Base-by-base conservation (phyloP, 2,329 filamentous ascomycete genomes). In the Cephalotrichum gorgonifer region DNA sequence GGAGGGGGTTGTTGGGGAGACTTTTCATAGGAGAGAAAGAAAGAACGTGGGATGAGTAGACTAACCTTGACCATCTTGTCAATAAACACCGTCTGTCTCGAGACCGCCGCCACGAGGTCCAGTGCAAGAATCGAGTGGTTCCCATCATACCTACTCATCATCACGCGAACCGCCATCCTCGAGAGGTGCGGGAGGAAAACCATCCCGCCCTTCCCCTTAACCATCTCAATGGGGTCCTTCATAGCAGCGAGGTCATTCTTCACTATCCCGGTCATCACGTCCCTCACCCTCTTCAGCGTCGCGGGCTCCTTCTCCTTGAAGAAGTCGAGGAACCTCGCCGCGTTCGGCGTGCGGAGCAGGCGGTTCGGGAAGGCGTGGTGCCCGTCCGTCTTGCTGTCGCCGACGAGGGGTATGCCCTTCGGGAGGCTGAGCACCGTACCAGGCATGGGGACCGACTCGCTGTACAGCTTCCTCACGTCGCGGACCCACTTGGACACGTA, bases 91-190 rank as follows among this genome's bases (percentile, higher is more conserved):
- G 78, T 75, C 58, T 88, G 84, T 0, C 84, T 71, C 55, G 84
- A 68, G 2, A 86, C 78, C 0, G 82, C 83, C 2, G 80, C 78
- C 4, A 72, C 67, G 2, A 87, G 75, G 52, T 87, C 81, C 1
- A 87, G 68, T 0, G 78, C 76, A 53, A 87, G 86, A 0, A 71
- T 68, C 2, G 75, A 77, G n/a, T 67, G 69, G 58, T 87, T 87
- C 22, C 78, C 73, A 81, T 82, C 85, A 58, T 87, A 88, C 2
- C 78, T 70, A 22, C 73, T 74, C 79, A 88, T 84, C 79, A 85
- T 84, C 60, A 78, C 79, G 14, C 82, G 74, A 4, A 81, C 66
- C 1, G 72, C 68, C 5, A 79, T 55, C 6, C 67, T 63, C 25
- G 43, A 39, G 11, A 17, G 70, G 63, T 6, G 58, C 53, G 23